phyloP scores from a whole-genome alignment of 768 basidiomycete species.

The Amanita pallidorosea region DNA sequence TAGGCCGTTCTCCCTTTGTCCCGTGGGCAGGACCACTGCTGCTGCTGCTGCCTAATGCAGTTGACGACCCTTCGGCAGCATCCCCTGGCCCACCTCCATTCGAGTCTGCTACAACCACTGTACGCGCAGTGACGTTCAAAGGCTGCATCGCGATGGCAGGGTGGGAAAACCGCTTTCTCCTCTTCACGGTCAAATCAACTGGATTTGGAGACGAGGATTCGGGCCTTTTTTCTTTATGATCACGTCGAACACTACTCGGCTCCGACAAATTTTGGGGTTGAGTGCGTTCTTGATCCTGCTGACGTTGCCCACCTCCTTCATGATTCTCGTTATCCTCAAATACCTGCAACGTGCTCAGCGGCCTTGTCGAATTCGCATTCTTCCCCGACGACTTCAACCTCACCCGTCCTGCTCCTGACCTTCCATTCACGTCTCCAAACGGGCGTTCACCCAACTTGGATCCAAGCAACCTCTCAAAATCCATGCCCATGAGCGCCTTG shows the following conservation, averaged over 20 bases:
- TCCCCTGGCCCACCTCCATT: background rate
- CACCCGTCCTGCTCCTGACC: constrained; percentile 16
- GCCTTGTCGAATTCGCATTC: constrained; percentile 19
- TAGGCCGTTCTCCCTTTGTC: constrained; percentile 11
- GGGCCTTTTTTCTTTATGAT: background rate
- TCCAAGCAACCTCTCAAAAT: constrained; percentile 8
- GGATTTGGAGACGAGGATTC: background rate
- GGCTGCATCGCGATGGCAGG: constrained; percentile 72
- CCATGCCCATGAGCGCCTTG: constrained; percentile 38
- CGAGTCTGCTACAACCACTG: constrained; percentile 17
- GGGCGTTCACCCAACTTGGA: constrained; percentile 4
- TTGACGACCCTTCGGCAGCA: constrained; percentile 13
- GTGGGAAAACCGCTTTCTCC: constrained; percentile 62
- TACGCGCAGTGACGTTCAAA: constrained; percentile 56
- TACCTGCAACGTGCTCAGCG: constrained; percentile 58
- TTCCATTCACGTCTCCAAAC: constrained; percentile 11
- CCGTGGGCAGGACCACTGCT: constrained; percentile 8
- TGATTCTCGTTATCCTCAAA: too few species aligned
- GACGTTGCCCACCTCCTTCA: too few species aligned
- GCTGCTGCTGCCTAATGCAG: background rate
- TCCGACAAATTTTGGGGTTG: too few species aligned
- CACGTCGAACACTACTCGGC: background rate
- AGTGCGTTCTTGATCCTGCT: too few species aligned
- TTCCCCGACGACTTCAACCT: constrained; percentile 16
- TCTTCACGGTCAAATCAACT: constrained; percentile 23